phyloP scores from a whole-genome alignment of 1,139 yeast species.

The Blastobotrys persicus region DNA sequence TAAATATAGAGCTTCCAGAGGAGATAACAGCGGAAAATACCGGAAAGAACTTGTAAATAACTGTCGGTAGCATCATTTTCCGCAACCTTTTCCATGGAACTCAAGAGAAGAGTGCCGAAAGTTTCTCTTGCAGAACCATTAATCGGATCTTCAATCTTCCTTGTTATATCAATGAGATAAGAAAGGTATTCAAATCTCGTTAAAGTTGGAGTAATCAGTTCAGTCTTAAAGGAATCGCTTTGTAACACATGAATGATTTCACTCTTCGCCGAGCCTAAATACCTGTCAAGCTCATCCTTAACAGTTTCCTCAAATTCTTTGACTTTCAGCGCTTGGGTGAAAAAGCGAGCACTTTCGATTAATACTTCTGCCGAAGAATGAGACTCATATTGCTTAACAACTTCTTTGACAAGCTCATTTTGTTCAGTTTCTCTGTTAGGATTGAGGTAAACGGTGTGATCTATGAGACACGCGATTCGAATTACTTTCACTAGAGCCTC shows the following conservation, averaged over 20 bases:
- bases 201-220: neutral
- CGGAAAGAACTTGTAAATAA: constrained; percentile 7
- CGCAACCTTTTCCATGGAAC: neutral
- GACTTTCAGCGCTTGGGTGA: constrained; percentile 20
- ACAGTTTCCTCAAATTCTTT: constrained; percentile 21
- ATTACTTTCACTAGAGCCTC: constrained; percentile 29
- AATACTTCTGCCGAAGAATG: constrained; percentile 20
- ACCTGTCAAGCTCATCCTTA: constrained; percentile 17
- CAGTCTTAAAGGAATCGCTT: neutral
- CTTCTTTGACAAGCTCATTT: constrained; percentile 24
- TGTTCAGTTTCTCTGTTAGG: constrained; percentile 30
- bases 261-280: neutral
- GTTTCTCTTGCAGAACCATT: constrained; percentile 8
- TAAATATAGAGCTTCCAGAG: constrained; percentile 23
- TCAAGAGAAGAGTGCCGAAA: neutral
- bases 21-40: constrained; percentile 23
- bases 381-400: constrained; percentile 28
- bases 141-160: neutral
- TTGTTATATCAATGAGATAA: constrained; percentile 4
- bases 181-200: constrained; percentile 4
- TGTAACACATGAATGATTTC: constrained; percentile 1
- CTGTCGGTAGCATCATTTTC: neutral
- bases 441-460: constrained; percentile 29
- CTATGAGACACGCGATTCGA: constrained; percentile 30
- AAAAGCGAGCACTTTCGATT: constrained; percentile 25